phyloP scores from a whole-genome alignment of 331 rosid genomes.

The Arachis monticola region DNA sequence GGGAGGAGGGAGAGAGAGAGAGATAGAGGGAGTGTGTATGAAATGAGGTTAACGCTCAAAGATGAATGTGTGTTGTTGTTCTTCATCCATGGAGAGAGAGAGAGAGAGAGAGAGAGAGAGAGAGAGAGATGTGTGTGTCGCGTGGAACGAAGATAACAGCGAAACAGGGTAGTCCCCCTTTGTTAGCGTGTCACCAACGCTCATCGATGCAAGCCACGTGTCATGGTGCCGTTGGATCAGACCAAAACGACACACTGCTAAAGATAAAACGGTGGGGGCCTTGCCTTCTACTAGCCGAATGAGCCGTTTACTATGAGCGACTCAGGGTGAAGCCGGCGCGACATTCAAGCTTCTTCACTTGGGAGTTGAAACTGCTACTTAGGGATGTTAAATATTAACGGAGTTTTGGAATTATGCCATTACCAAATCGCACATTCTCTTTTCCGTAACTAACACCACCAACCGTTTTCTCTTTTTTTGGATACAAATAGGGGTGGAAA shows the following conservation, averaged over 20 bases:
- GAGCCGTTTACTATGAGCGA: neutral
- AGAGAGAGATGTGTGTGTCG: neutral
- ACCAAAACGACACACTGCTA: constrained; percentile 39
- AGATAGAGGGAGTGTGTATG: neutral
- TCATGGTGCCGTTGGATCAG: neutral
- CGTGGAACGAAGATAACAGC: constrained; percentile 44
- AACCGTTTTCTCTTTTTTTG: neutral
- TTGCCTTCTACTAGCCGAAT: neutral
- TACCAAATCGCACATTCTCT: neutral
- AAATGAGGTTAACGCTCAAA: neutral
- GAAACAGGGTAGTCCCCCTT: constrained; percentile 49
- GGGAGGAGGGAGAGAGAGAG: no score
- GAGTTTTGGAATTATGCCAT: neutral
- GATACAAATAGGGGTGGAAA: no score
- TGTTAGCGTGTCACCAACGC: constrained; percentile 53
- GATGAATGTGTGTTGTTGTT: neutral
- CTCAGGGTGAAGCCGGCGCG: neutral
- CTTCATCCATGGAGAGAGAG: constrained; percentile 10
- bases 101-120: neutral
- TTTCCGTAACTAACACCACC: neutral
- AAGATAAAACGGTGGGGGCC: constrained; percentile 18
- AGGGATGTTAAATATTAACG: neutral
- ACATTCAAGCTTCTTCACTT: neutral
- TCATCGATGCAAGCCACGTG: constrained; percentile 40
- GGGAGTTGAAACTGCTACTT: neutral